Conservation (phyloP, 768 basidiomycete species). For the Lanmaoa rubissima region DNA sequence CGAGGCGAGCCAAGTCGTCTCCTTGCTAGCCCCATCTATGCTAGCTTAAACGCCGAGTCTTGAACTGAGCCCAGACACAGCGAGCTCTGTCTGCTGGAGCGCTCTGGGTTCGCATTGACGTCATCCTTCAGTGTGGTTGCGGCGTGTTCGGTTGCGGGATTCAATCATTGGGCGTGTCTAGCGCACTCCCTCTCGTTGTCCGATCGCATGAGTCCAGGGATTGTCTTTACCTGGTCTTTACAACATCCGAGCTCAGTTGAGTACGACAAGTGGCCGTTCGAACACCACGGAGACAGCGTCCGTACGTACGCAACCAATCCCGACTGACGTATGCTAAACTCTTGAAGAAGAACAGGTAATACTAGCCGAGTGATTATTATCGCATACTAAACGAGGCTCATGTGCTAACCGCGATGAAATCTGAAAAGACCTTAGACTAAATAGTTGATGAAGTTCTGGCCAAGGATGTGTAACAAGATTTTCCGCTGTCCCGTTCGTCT, state of each 20-base stretch:
- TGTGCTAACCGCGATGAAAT: too few species aligned
- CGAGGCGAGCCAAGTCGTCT: not conserved
- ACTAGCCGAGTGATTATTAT: not conserved
- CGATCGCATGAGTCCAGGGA: not conserved
- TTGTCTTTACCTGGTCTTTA: not conserved
- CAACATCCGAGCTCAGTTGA: not conserved
- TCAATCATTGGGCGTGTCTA: not conserved
- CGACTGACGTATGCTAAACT: not conserved
- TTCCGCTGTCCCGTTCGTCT: too few species aligned
- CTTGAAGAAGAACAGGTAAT: not conserved
- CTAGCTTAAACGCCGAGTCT: not conserved
- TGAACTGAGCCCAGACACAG: not conserved
- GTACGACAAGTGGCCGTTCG: not conserved
- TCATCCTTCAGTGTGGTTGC: not conserved
- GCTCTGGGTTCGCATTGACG: slow-evolving; percentile 3
- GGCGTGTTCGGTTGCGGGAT: slow-evolving; percentile 9
- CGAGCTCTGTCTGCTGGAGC: not conserved
- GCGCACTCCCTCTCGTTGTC: not conserved
- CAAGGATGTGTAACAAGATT: too few species aligned
- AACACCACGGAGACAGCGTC: not conserved
- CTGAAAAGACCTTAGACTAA: too few species aligned
- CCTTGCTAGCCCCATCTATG: too few species aligned
- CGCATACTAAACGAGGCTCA: not conserved
- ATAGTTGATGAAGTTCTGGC: too few species aligned
- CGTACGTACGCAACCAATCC: not conserved